These are phyloP conservation scores for Tripidium arundinaceum DNA, from an alignment of 202 grass and related monocot genomes.

Conservation along the genomic window DNA sequence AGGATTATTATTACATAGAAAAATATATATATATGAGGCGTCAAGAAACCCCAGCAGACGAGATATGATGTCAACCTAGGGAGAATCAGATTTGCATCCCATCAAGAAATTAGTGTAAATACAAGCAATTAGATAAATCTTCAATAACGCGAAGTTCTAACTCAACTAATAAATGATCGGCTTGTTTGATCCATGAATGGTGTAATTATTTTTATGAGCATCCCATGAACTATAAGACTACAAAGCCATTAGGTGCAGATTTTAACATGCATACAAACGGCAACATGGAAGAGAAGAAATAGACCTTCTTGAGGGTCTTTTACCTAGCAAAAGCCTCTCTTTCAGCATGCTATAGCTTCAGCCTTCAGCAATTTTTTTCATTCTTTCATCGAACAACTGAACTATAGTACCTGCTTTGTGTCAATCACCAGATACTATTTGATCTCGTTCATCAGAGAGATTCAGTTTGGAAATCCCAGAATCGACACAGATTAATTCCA, in stretches of 20 bases:
- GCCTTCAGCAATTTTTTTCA: background rate
- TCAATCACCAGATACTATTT: background rate
- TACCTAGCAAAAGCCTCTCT: background rate
- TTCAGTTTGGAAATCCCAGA: background rate
- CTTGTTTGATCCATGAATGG: background rate
- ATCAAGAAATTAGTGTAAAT: background rate
- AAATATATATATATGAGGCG: background rate
- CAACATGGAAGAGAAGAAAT: background rate
- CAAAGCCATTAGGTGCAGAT: background rate
- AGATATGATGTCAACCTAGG: background rate
- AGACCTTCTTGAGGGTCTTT: background rate
- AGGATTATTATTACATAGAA: background rate
- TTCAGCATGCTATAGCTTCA: background rate
- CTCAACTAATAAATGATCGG: background rate
- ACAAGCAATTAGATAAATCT: background rate
- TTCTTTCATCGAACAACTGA: background rate
- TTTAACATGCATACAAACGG: constrained; percentile 7
- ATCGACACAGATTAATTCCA: background rate
- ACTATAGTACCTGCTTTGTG: background rate
- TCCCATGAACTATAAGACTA: constrained; percentile 9
- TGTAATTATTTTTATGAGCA: constrained; percentile 35
- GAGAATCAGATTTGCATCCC: background rate
- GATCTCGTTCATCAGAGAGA: background rate
- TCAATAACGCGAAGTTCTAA: background rate
- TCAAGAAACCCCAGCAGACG: background rate